Evolutionary conservation across 2,329 filamentous ascomycete species (phyloP).

Genomic region (Daldinia sp.): DNA sequence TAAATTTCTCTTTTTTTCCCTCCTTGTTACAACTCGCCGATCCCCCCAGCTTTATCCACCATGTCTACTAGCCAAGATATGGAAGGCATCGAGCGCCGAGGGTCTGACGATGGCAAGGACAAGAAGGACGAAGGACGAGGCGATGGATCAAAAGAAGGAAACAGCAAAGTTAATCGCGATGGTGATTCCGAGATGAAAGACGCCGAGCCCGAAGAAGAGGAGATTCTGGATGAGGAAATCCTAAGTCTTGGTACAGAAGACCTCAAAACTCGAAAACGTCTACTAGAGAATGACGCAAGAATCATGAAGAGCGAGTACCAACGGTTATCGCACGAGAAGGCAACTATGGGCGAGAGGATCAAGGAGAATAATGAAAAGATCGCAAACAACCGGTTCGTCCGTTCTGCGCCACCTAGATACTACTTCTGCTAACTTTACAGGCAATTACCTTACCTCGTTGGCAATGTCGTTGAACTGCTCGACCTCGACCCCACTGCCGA

Average conservation of each 20-base stretch:
- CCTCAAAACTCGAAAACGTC: conserved; percentile 86
- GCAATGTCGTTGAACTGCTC: conserved; percentile 96
- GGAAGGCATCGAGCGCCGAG: conserved; percentile 41
- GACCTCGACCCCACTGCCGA: conserved; percentile 96
- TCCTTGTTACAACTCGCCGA: not conserved
- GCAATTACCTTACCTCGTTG: conserved; percentile 97
- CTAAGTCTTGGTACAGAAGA: conserved; percentile 92
- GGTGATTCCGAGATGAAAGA: conserved; percentile 94
- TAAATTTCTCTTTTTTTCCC: not conserved
- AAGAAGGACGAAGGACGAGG: conserved; percentile 63
- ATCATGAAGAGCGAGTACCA: conserved; percentile 99
- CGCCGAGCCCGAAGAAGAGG: conserved; percentile 75
- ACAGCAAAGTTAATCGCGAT: conserved; percentile 63
- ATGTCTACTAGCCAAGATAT: conserved; percentile 47
- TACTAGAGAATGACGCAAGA: conserved; percentile 95
- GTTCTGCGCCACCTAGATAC: conserved; percentile 6
- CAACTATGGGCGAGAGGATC: conserved; percentile 97
- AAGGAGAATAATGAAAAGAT: conserved; percentile 99
- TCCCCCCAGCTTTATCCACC: conserved; percentile 7
- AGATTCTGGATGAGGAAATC: conserved; percentile 92
- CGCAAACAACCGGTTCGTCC: conserved; percentile 88
- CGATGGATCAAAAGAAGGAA: conserved; percentile 61
- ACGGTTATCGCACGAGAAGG: conserved; percentile 92
- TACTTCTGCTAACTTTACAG: conserved; percentile 55
- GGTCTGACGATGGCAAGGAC: conserved; percentile 54